phyloP scores from a whole-genome alignment of 129 eudicot genomes.

The Deinandra increscens region DNA sequence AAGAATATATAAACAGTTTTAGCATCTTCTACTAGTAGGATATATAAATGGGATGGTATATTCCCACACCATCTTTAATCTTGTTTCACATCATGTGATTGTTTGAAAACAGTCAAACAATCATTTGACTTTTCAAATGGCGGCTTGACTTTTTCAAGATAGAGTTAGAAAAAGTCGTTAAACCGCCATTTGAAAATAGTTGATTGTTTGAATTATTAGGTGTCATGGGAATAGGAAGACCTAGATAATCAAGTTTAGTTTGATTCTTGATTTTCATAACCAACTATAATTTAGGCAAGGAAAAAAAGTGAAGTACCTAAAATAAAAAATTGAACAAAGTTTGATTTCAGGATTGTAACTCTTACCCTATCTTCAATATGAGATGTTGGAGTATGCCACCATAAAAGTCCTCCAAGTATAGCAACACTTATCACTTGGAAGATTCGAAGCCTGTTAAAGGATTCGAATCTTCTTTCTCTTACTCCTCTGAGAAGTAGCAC shows the following conservation, averaged over 20 bases:
- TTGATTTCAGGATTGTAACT: slow-evolving; percentile 11
- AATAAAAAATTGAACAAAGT: neutral
- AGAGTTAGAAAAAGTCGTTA: no score
- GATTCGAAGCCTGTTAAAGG: slow-evolving; percentile 82
- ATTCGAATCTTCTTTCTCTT: slow-evolving; percentile 75
- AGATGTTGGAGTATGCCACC: slow-evolving; percentile 98
- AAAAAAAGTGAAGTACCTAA: neutral
- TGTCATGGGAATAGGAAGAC: no score
- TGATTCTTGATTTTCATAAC: neutral
- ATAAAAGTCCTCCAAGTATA: slow-evolving; percentile 78
- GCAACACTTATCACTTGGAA: slow-evolving; percentile 97
- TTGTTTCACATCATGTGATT: no score
- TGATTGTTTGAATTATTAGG: no score
- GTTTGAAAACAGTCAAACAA: no score
- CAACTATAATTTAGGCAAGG: neutral
- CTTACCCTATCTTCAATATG: slow-evolving; percentile 94
- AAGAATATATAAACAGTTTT: slow-evolving; percentile 2
- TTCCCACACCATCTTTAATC: no score
- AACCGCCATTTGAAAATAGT: no score
- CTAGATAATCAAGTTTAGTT: neutral
- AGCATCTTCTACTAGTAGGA: neutral
- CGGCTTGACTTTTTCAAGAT: no score
- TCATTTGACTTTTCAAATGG: no score
- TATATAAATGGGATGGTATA: no score
- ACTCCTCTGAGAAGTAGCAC: slow-evolving; percentile 81